Evolutionary conservation across 2,329 filamentous ascomycete genomes (phyloP).

Genomic region (Peltaster fructicola): DNA sequence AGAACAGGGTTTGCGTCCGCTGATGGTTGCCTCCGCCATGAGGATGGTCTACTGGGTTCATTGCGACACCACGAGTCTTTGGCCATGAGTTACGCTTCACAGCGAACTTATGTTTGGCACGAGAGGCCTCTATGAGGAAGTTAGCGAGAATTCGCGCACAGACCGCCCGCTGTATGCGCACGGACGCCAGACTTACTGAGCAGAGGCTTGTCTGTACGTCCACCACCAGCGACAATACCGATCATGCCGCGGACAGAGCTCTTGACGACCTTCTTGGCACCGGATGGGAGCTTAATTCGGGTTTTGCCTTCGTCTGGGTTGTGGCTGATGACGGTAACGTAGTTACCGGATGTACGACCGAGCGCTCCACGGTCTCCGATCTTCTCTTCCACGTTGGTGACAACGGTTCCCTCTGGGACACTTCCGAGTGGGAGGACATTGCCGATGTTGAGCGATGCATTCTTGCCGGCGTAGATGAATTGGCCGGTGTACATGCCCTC

Average conservation of each 20-base stretch:
- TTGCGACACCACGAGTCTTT: slow-evolving; percentile 99
- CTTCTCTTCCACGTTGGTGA: slow-evolving; percentile 99
- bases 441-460: slow-evolving; percentile 87
- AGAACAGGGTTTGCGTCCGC: too few species aligned
- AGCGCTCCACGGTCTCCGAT: slow-evolving; percentile 89
- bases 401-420: slow-evolving; percentile 96
- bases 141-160: too few species aligned
- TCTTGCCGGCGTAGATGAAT: slow-evolving; percentile 99
- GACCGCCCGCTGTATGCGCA: too few species aligned
- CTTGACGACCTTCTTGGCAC: slow-evolving; percentile 97
- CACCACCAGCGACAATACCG: slow-evolving; percentile 97
- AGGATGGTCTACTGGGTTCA: slow-evolving; percentile 98
- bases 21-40: slow-evolving; percentile 87
- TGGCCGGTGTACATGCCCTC: slow-evolving; percentile 99
- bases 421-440: slow-evolving; percentile 90
- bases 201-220: slow-evolving; percentile 98
- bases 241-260: slow-evolving; percentile 93
- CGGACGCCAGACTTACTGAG: slow-evolving; percentile 53
- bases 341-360: slow-evolving; percentile 96
- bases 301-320: slow-evolving; percentile 99
- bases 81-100: slow-evolving; percentile 99
- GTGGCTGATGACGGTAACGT: slow-evolving; percentile 94
- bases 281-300: slow-evolving; percentile 96
- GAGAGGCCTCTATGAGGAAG: slow-evolving; percentile 67
- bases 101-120: slow-evolving; percentile 99